Evolutionary conservation across 2,329 filamentous ascomycete genomes (phyloP).

Genomic region (Fusarium oxysporum): DNA sequence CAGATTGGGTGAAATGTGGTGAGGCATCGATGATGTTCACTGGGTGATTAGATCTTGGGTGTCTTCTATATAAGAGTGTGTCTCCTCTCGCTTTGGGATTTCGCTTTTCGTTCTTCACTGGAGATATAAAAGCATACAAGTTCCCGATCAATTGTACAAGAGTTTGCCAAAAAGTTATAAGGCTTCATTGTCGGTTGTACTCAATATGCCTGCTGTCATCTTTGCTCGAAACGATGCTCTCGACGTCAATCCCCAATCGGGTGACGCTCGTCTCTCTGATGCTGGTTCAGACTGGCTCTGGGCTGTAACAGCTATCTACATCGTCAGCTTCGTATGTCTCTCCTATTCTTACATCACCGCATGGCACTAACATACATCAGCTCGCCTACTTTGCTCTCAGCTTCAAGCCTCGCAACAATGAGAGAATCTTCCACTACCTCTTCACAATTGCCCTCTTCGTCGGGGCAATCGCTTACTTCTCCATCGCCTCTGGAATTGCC

Average conservation of each 20-base stretch:
- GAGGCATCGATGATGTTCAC: slow-evolving; percentile 4
- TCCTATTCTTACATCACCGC: not conserved
- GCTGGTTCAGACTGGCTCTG: slow-evolving; percentile 68
- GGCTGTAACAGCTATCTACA: slow-evolving; percentile 63
- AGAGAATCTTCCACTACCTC: slow-evolving; percentile 68
- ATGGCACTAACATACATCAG: slow-evolving; percentile 44
- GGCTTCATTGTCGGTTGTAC: not conserved
- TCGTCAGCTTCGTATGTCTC: slow-evolving; percentile 57
- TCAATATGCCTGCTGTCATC: slow-evolving; percentile 49
- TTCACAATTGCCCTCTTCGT: slow-evolving; percentile 62
- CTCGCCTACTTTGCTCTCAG: slow-evolving; percentile 55
- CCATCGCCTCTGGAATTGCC: slow-evolving; percentile 64
- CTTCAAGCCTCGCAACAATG: slow-evolving; percentile 57
- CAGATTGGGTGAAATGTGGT: slow-evolving; percentile 1
- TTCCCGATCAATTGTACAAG: not conserved
- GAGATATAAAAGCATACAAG: not conserved
- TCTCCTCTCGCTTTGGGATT: not conserved
- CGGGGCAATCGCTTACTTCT: slow-evolving; percentile 63
- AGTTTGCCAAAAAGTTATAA: not conserved
- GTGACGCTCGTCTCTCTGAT: slow-evolving; percentile 54
- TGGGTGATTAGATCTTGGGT: not conserved
- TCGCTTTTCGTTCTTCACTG: not conserved
- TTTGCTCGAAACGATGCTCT: slow-evolving; percentile 60
- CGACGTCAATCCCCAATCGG: slow-evolving; percentile 57
- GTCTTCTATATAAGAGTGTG: slow-evolving; percentile 16